Base-by-base conservation (phyloP, 345 rosid genomes). In the Eucalyptus tenuipes region DNA sequence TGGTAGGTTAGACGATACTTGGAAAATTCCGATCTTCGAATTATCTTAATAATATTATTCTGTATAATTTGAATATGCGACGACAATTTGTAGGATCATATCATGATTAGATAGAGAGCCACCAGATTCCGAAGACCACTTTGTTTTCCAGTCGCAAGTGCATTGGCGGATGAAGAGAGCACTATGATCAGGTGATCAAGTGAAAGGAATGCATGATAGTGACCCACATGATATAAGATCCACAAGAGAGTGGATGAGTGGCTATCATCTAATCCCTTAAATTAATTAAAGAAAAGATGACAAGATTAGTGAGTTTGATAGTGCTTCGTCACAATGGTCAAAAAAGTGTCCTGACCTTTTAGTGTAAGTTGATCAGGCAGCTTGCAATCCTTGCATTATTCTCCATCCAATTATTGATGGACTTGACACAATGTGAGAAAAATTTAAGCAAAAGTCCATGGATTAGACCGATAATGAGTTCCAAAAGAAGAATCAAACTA, bases 91-190 rank as follows among this genome's bases (percentile, higher is more conserved):
- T 71, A 90, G 49, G 49, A 45, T 29, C 86, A 47, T 18, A 48
- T 47, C 53, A 86, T 91, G 52, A 88, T 87, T 85, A 82, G 59
- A 86, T 86, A 87, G 88, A 88, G 52, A 89, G 88, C 66, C 88
- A 91, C 87, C 90, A 33, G 64, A 88, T 91, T 86, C 87, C 88
- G 79, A 61, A 92, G 49, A 86, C 93, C 93, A 90, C 88, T 89
- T 47, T 86, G 90, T 88, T 90, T 90, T 82, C 49, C 49, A 88
- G 89, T 91, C 90, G 85, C 89, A 88, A 75, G 84, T 75, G 86
- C 91, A 92, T 90, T 90, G 90, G 89, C 89, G 61, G 42, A 79
- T 88, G 91, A 87, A 88, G 86, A 31, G 88, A 92, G 71, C 91
- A 89, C 90, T 75, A 55, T 11, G 84, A 61, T 87, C 85, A 88